phyloP scores from a whole-genome alignment of 805 yeast genomes.

The Yamadazyma ubonensis region DNA sequence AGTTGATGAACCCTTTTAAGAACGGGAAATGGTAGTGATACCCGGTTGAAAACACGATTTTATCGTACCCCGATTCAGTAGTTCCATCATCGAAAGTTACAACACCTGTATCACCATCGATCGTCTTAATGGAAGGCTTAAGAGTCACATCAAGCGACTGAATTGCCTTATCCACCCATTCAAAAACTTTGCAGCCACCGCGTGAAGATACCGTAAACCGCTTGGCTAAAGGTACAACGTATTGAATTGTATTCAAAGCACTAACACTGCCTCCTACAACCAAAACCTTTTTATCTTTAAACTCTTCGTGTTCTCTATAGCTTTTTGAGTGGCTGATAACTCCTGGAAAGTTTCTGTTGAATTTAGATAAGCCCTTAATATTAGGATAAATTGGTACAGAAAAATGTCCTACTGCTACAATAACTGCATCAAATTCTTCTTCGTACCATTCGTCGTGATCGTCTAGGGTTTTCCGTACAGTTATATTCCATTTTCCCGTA shows the following conservation, averaged over 20 bases:
- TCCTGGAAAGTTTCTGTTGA: constrained; percentile 43
- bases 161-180: constrained; percentile 41
- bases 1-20: constrained; percentile 18
- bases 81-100: constrained; percentile 29
- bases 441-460: constrained; percentile 39
- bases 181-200: constrained; percentile 26
- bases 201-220: constrained; percentile 27
- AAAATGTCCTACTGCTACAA: constrained; percentile 64
- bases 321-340: constrained; percentile 57
- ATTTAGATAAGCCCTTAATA: constrained; percentile 51
- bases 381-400: constrained; percentile 61
- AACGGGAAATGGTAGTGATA: constrained; percentile 49
- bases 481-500: constrained; percentile 39
- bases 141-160: constrained; percentile 29
- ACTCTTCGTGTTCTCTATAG: constrained; percentile 49
- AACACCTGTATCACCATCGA: constrained; percentile 23
- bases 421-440: constrained; percentile 58
- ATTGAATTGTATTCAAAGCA: constrained; percentile 45
- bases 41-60: constrained; percentile 50
- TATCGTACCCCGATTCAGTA: constrained; percentile 30
- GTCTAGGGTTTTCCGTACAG: constrained; percentile 19
- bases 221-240: constrained; percentile 27
- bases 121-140: constrained; percentile 27
- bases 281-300: constrained; percentile 38
- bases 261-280: constrained; percentile 46